Percentiles rank a stretch among this genome's conserved stretches.
These are phyloP conservation scores for Pichia sp. DNA, from an alignment of 1,139 yeast species.

Conservation along the genomic window DNA sequence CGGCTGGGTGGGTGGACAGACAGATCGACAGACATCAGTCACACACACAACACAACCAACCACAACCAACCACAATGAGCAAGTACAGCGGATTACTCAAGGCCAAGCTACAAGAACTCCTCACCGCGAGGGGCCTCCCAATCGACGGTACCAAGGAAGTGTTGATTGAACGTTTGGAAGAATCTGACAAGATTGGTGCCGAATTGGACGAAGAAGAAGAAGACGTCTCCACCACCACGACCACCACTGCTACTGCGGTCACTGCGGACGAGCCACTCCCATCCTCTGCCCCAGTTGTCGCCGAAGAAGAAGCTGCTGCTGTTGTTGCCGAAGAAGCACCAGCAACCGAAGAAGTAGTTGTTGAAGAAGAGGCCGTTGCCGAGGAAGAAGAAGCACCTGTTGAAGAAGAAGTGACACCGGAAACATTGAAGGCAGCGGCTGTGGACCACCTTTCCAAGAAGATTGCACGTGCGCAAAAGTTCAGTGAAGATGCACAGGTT, in stretches of 20 bases:
- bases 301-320: slow-evolving; percentile 12
- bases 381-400: slow-evolving; percentile 9
- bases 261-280: neutral
- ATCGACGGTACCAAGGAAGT: slow-evolving; percentile 84
- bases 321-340: slow-evolving; percentile 11
- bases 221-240: slow-evolving; percentile 8
- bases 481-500: slow-evolving; percentile 56
- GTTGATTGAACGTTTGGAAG: slow-evolving; percentile 65
- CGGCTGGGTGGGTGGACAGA: too few relatives aligned
- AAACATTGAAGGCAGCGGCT: slow-evolving; percentile 69
- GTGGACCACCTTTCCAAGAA: slow-evolving; percentile 67
- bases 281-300: neutral
- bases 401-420: slow-evolving; percentile 50
- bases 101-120: slow-evolving; percentile 43
- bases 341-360: slow-evolving; percentile 13
- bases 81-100: slow-evolving; percentile 18
- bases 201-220: slow-evolving; percentile 29
- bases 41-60: too few relatives aligned
- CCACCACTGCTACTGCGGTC: neutral
- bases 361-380: slow-evolving; percentile 16
- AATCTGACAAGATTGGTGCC: slow-evolving; percentile 34
- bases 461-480: slow-evolving; percentile 71
- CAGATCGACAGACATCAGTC: too few relatives aligned
- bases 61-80: slow-evolving; percentile 9
- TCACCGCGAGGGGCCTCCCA: slow-evolving; percentile 67